A percentile compares a stretch with the other conserved stretches of the same genome.
phyloP scores from a whole-genome alignment of 768 basidiomycete genomes.

The Paxillus ammoniavirescens region DNA sequence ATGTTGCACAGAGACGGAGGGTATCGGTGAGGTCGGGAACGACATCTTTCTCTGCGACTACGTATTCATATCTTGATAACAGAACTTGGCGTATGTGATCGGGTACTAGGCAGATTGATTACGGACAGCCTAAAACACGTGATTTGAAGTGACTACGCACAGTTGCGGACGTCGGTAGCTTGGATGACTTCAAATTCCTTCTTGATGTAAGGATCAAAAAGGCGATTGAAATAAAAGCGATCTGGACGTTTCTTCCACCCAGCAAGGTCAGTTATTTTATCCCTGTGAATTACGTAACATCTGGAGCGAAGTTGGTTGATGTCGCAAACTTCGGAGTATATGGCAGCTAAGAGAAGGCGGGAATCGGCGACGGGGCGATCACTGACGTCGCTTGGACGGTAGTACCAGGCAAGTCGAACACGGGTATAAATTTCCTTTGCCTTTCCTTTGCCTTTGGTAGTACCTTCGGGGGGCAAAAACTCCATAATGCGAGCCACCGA shows the following conservation, averaged over 20 bases:
- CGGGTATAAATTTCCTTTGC: slow-evolving; percentile 73
- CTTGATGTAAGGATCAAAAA: slow-evolving; percentile 98
- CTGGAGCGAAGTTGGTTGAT: slow-evolving; percentile 89
- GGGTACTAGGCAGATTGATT: slow-evolving; percentile 56
- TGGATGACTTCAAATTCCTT: slow-evolving; percentile 96
- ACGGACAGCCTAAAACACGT: slow-evolving; percentile 17
- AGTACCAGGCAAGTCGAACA: slow-evolving; percentile 93
- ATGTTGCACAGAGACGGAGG: slow-evolving; percentile 82
- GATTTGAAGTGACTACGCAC: slow-evolving; percentile 48
- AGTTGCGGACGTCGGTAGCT: slow-evolving; percentile 80
- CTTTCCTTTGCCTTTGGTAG: slow-evolving; percentile 61
- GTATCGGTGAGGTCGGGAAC: slow-evolving; percentile 86
- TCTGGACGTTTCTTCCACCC: slow-evolving; percentile 94
- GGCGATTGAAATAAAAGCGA: slow-evolving; percentile 92
- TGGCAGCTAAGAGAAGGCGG: slow-evolving; percentile 89
- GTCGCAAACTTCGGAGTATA: slow-evolving; percentile 96
- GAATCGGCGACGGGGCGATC: slow-evolving; percentile 89
- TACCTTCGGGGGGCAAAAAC: slow-evolving; percentile 81
- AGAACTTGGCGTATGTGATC: slow-evolving; percentile 77
- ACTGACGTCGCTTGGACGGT: slow-evolving; percentile 93
- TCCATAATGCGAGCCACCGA: slow-evolving; percentile 97
- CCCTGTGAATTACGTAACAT: slow-evolving; percentile 93
- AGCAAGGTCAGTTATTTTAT: slow-evolving; percentile 90
- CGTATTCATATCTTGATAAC: slow-evolving; percentile 85
- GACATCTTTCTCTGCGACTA: slow-evolving; percentile 92